These are phyloP conservation scores for Camellia lanceoleosa DNA, from an alignment of 148 eudicot genomes.

Conservation along the genomic window DNA sequence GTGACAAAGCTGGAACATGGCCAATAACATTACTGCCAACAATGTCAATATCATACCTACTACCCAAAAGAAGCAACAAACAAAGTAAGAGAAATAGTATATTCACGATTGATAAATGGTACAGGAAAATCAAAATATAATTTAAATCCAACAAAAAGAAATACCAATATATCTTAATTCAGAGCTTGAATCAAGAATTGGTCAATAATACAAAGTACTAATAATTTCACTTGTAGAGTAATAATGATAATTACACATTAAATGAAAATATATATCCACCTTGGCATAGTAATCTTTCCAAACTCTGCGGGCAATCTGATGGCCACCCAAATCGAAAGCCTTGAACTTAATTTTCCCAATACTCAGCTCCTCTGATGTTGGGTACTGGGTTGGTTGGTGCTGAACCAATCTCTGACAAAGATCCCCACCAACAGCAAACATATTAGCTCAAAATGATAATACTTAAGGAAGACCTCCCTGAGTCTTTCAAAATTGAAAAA, in stretches of 20 bases:
- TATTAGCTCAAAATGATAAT: conserved; percentile 1
- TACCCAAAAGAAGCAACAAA: no score
- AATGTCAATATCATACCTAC: no score
- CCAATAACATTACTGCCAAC: no score
- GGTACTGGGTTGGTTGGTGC: conserved; percentile 46
- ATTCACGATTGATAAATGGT: no score
- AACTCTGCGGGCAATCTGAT: conserved; percentile 47
- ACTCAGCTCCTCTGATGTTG: conserved; percentile 44
- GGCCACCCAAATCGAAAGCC: conserved; percentile 47
- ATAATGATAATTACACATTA: neutral
- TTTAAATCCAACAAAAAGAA: no score
- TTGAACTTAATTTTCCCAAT: conserved; percentile 44
- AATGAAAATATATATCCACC: conserved; percentile 16
- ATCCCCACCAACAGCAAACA: conserved; percentile 9
- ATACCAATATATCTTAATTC: no score
- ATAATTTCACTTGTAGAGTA: neutral
- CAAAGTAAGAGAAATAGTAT: no score
- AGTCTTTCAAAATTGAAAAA: neutral
- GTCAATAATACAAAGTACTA: neutral
- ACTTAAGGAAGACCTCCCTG: neutral
- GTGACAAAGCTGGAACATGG: no score
- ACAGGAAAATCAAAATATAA: no score
- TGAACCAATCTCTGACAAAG: conserved; percentile 37
- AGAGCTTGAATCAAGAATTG: neutral
- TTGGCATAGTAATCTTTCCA: conserved; percentile 48